Percentiles rank a stretch among this genome's conserved stretches.
These are phyloP conservation scores for Debaryomycetaceae sp. DNA, from an alignment of 1,139 yeast genomes.

Conservation along the genomic window DNA sequence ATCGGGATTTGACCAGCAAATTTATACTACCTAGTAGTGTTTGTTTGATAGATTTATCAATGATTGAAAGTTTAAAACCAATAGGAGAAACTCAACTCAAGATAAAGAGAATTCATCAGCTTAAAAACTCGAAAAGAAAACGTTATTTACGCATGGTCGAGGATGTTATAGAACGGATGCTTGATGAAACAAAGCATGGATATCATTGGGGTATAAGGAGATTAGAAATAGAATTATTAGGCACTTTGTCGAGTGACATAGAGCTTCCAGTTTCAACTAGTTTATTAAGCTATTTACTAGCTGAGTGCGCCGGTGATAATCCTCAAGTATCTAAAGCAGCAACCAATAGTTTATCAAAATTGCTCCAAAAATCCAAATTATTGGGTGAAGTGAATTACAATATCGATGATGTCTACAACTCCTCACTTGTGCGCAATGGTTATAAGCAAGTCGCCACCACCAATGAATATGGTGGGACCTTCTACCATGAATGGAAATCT, in stretches of 20 bases:
- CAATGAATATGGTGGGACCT: slow-evolving; percentile 28
- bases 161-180: slow-evolving; percentile 42
- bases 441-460: slow-evolving; percentile 42
- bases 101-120: slow-evolving; percentile 51
- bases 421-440: slow-evolving; percentile 37
- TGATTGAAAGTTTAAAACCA: slow-evolving; percentile 57
- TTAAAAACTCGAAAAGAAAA: slow-evolving; percentile 56
- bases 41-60: slow-evolving; percentile 49
- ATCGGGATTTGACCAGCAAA: slow-evolving; percentile 43
- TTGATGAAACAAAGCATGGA: slow-evolving; percentile 32
- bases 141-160: slow-evolving; percentile 37
- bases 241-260: slow-evolving; percentile 52
- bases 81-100: slow-evolving; percentile 56
- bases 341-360: slow-evolving; percentile 57
- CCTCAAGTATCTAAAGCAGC: slow-evolving; percentile 68
- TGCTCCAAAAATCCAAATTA: slow-evolving; percentile 51
- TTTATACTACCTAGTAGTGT: slow-evolving; percentile 58
- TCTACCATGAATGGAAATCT: slow-evolving; percentile 39
- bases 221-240: slow-evolving; percentile 52
- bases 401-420: slow-evolving; percentile 41
- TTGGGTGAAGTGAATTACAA: slow-evolving; percentile 57
- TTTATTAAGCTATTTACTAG: slow-evolving; percentile 46
- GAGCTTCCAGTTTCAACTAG: slow-evolving; percentile 47
- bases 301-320: slow-evolving; percentile 62
- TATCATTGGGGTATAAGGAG: slow-evolving; percentile 72